Evolutionary conservation across 306 rosid species (phyloP).

Genomic region (Prunus davidiana): DNA sequence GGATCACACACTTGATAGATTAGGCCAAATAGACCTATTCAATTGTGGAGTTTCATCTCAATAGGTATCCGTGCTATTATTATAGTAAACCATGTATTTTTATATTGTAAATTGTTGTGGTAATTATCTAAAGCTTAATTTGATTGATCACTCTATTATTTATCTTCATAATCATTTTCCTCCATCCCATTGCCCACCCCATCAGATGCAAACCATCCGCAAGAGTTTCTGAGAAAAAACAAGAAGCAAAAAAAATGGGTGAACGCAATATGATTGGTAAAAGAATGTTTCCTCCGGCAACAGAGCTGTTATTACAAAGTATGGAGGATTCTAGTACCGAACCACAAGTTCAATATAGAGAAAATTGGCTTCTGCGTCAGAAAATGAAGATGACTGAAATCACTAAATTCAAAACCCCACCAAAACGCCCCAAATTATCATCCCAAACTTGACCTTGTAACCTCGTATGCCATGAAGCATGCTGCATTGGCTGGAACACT

Average conservation of each 20-base stretch:
- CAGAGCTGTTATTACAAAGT: neutral
- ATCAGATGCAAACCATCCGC: neutral
- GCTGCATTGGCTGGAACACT: conserved; percentile 95
- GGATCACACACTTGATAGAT: too few relatives aligned
- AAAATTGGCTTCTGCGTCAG: neutral
- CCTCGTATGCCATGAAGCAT: conserved; percentile 91
- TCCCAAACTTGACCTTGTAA: conserved; percentile 77
- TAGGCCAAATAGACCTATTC: too few relatives aligned
- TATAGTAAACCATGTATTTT: too few relatives aligned
- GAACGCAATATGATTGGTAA: conserved; percentile 4
- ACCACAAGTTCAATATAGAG: conserved; percentile 9
- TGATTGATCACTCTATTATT: too few relatives aligned
- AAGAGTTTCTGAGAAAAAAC: neutral
- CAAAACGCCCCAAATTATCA: conserved; percentile 20
- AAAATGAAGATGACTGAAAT: neutral
- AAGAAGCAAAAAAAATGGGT: neutral
- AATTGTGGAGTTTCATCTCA: too few relatives aligned
- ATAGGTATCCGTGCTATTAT: too few relatives aligned
- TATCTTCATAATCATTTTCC: too few relatives aligned
- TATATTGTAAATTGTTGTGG: too few relatives aligned
- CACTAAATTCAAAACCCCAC: conserved; percentile 4
- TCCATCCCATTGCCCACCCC: neutral
- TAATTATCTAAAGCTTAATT: too few relatives aligned
- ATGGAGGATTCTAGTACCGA: neutral
- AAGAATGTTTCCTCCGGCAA: conserved; percentile 10